A percentile compares a stretch with the other conserved stretches of the same genome.
These are phyloP conservation scores for Citrus hindsii DNA, from an alignment of 345 rosid species.

Conservation along the genomic window DNA sequence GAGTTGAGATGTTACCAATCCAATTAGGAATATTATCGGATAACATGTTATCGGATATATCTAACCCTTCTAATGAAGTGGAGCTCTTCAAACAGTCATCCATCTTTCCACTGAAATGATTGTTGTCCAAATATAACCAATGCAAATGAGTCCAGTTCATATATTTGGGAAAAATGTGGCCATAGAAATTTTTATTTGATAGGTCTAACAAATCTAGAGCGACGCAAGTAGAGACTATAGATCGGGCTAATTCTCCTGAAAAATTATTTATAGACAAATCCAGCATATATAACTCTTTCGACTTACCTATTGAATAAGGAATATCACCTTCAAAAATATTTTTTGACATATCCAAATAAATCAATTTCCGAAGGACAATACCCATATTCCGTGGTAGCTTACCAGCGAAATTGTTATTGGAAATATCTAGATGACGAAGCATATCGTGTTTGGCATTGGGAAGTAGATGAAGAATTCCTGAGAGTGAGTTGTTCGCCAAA, in stretches of 20 bases:
- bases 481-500: not conserved
- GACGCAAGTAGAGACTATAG: not conserved
- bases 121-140: not conserved
- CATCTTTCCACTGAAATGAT: not conserved
- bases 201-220: not conserved
- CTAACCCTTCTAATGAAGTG: not conserved
- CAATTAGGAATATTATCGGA: not conserved
- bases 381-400: too few species aligned
- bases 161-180: not conserved
- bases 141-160: not conserved
- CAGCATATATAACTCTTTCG: not conserved
- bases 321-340: not conserved
- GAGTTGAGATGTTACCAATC: not conserved
- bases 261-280: not conserved
- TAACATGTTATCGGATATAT: not conserved
- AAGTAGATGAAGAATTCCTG: not conserved
- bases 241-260: not conserved
- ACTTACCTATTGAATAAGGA: not conserved
- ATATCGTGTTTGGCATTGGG: not conserved
- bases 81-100: not conserved
- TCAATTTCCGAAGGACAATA: too few species aligned
- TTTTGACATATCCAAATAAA: not conserved
- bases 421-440: not conserved
- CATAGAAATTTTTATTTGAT: not conserved
- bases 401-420: not conserved